Conservation (phyloP, 2,329 filamentous ascomycete species). For the Aureobasidium vineae region DNA sequence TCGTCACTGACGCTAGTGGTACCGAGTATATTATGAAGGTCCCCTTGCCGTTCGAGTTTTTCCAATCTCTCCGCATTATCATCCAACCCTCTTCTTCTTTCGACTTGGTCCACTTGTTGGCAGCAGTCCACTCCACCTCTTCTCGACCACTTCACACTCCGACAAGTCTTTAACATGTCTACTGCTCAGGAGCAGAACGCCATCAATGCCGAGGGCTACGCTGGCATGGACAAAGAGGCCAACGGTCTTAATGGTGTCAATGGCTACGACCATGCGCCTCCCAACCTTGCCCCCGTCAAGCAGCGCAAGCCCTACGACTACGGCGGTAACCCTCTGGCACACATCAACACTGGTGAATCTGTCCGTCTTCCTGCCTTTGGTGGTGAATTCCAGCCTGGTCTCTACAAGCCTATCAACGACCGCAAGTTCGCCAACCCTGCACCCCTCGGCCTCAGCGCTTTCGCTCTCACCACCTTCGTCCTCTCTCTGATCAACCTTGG, state of each 20-base stretch:
- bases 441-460: constrained; percentile 60
- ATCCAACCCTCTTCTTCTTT: neutral
- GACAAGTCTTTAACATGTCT: constrained; percentile 38
- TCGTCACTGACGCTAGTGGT: constrained; percentile 13
- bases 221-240: constrained; percentile 31
- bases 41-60: constrained; percentile 20
- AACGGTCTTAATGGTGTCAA: constrained; percentile 32
- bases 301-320: constrained; percentile 51
- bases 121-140: neutral
- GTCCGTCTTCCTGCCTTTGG: constrained; percentile 51
- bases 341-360: constrained; percentile 51
- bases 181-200: constrained; percentile 44
- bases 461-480: constrained; percentile 64
- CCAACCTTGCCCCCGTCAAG: constrained; percentile 34
- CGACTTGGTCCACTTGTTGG: neutral
- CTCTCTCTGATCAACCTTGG: constrained; percentile 53
- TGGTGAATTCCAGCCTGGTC: constrained; percentile 54
- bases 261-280: constrained; percentile 42
- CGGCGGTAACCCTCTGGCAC: constrained; percentile 53
- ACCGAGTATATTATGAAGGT: constrained; percentile 18
- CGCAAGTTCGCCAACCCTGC: constrained; percentile 59
- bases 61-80: constrained; percentile 2
- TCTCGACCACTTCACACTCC: neutral
- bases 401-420: constrained; percentile 42
- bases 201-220: constrained; percentile 28